Percentiles rank a stretch among this genome's conserved stretches.
Conservation (phyloP, 495 filamentous ascomycete genomes). For the Xylaria bambusicola region DNA sequence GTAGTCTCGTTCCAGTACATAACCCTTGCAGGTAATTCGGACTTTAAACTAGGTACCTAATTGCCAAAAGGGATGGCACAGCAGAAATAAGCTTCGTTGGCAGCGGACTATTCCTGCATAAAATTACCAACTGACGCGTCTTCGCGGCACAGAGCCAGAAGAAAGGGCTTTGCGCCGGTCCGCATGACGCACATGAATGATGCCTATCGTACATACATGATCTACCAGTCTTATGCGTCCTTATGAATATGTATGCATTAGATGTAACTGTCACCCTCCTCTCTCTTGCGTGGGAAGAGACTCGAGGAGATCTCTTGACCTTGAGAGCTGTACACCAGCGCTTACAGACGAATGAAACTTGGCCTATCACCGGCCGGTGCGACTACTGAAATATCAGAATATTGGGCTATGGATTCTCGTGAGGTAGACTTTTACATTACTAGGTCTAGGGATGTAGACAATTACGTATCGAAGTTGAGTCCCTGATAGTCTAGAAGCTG, state of each 20-base stretch:
- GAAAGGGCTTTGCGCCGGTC: background rate
- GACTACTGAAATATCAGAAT: too few relatives aligned
- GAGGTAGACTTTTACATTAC: too few relatives aligned
- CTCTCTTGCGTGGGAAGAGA: background rate
- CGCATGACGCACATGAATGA: constrained; percentile 8
- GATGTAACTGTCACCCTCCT: constrained; percentile 6
- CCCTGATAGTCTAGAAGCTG: too few relatives aligned
- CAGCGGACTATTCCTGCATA: background rate
- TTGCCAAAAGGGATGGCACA: background rate
- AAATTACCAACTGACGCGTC: constrained; percentile 11
- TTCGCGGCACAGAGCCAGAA: background rate
- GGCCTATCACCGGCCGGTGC: background rate
- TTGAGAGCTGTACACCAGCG: background rate
- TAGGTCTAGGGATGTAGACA: too few relatives aligned
- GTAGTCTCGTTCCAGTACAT: background rate
- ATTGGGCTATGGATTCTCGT: too few relatives aligned
- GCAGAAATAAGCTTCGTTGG: background rate
- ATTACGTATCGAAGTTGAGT: too few relatives aligned
- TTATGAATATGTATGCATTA: background rate
- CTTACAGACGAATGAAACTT: background rate
- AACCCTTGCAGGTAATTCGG: background rate
- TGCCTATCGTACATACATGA: constrained; percentile 10
- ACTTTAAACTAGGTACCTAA: too few relatives aligned
- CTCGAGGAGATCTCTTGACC: background rate
- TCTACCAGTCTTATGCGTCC: background rate